phyloP scores from a whole-genome alignment of 2,329 filamentous ascomycete species.

The Stagonosporopsis rhizophila region DNA sequence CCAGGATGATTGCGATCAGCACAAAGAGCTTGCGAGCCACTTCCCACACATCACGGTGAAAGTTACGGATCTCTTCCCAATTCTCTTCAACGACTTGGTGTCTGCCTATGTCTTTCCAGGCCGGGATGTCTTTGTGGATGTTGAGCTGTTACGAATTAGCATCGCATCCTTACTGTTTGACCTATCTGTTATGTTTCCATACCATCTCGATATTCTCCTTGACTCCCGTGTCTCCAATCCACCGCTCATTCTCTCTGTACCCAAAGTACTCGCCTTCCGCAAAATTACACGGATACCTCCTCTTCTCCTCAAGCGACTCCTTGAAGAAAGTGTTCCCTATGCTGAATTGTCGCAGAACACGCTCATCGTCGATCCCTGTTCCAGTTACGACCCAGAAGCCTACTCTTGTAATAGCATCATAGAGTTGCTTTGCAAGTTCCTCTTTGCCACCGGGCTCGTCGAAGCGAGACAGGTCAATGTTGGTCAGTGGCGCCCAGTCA shows the following conservation, averaged over 20 bases:
- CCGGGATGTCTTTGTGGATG: constrained; percentile 23
- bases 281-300: constrained; percentile 23
- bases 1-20: constrained; percentile 24
- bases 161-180: not conserved
- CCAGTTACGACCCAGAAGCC: constrained; percentile 35
- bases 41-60: constrained; percentile 38
- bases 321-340: constrained; percentile 29
- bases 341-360: constrained; percentile 26
- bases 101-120: constrained; percentile 17
- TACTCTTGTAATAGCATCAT: constrained; percentile 26
- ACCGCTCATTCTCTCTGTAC: constrained; percentile 29
- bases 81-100: constrained; percentile 19
- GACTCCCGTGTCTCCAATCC: constrained; percentile 48
- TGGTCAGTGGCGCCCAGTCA: constrained; percentile 33
- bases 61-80: constrained; percentile 23
- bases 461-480: constrained; percentile 27
- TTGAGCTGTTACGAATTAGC: constrained; percentile 20
- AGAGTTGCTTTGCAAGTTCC: constrained; percentile 25
- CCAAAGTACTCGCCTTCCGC: constrained; percentile 29
- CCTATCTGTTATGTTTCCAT: not conserved
- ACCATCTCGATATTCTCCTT: constrained; percentile 50
- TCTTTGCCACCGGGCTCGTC: constrained; percentile 26
- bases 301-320: constrained; percentile 23
- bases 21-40: constrained; percentile 58
- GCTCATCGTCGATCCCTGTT: constrained; percentile 24